Evolutionary conservation across 345 rosid genomes (phyloP).

Genomic region (Reutealis trisperma): DNA sequence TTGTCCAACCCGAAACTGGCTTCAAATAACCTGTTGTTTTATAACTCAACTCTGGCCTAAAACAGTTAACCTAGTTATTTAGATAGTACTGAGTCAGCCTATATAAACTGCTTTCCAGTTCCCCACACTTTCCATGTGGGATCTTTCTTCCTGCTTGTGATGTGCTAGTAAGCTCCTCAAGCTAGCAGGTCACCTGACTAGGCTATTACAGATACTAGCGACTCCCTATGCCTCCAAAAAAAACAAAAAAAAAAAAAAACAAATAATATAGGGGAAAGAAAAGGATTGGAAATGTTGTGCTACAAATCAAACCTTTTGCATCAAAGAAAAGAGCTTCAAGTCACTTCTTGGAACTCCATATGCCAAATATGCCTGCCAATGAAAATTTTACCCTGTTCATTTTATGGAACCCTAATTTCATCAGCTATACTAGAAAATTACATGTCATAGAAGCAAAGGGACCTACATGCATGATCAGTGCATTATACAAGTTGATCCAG

Average conservation of each 20-base stretch:
- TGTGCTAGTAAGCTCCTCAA: too few relatives aligned
- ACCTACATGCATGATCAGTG: conserved; percentile 91
- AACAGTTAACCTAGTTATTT: too few relatives aligned
- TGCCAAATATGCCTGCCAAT: conserved; percentile 30
- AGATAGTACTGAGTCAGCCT: too few relatives aligned
- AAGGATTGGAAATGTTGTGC: neutral
- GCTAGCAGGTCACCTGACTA: too few relatives aligned
- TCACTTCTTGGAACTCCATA: conserved; percentile 28
- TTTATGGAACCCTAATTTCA: neutral
- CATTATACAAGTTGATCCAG: conserved; percentile 92
- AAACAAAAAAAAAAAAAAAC: too few relatives aligned
- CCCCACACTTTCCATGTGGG: too few relatives aligned
- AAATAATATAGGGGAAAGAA: too few relatives aligned
- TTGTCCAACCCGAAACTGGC: too few relatives aligned
- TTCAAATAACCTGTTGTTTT: too few relatives aligned
- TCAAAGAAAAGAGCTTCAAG: conserved; percentile 19
- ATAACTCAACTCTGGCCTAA: neutral
- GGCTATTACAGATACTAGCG: neutral
- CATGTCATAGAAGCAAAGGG: conserved; percentile 10
- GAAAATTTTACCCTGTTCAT: conserved; percentile 9
- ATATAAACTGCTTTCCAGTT: too few relatives aligned
- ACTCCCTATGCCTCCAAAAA: neutral
- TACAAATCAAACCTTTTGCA: conserved; percentile 29
- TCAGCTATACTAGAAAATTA: conserved; percentile 1
- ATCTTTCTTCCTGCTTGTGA: too few relatives aligned